phyloP scores from a whole-genome alignment of 2,329 filamentous ascomycete species.

The Penicillium sumatraense region DNA sequence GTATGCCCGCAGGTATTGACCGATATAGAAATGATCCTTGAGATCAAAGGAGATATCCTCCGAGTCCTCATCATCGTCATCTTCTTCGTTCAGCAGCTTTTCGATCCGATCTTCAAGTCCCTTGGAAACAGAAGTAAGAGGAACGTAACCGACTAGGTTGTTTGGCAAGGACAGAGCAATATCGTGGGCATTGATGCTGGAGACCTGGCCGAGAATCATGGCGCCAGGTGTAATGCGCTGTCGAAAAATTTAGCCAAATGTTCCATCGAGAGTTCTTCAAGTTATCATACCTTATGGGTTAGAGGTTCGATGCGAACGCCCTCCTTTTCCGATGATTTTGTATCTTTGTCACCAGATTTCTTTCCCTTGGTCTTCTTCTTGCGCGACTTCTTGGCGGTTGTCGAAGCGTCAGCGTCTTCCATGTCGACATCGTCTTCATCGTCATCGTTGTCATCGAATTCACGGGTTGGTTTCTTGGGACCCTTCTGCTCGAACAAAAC shows the following conservation, averaged over 20 bases:
- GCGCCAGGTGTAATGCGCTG: constrained; percentile 85
- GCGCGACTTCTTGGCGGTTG: constrained; percentile 42
- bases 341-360: constrained; percentile 57
- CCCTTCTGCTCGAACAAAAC: constrained; percentile 84
- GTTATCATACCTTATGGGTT: constrained; percentile 75
- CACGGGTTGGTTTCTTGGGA: constrained; percentile 53
- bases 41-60: constrained; percentile 69
- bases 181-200: constrained; percentile 77
- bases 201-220: constrained; percentile 84
- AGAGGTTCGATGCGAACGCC: constrained; percentile 79
- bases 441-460: constrained; percentile 62
- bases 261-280: not conserved
- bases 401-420: constrained; percentile 48
- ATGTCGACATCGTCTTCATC: constrained; percentile 60
- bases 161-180: constrained; percentile 86
- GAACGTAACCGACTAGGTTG: constrained; percentile 86
- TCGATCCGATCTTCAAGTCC: constrained; percentile 77
- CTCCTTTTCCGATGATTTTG: constrained; percentile 47
- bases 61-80: constrained; percentile 57
- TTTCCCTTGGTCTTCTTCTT: constrained; percentile 50
- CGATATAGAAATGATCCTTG: constrained; percentile 74
- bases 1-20: constrained; percentile 85
- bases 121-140: constrained; percentile 89
- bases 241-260: constrained; percentile 36
- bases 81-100: constrained; percentile 63